Evolutionary conservation across 305 asterid species (phyloP).

Genomic region (Fraxinus dipetala): DNA sequence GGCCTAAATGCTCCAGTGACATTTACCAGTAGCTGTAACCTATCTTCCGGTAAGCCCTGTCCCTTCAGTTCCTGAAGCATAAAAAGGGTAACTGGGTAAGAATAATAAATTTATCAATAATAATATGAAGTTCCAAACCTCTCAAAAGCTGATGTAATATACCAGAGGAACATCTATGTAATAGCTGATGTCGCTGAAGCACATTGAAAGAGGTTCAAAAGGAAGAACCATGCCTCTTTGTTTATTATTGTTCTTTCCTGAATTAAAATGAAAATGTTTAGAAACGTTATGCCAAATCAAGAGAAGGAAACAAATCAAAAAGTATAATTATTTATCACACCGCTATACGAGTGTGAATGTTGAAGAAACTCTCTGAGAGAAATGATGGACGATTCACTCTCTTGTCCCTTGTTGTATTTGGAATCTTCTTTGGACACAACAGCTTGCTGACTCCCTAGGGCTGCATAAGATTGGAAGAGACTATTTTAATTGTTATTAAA

Average conservation of each 20-base stretch:
- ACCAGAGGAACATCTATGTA: slow-evolving; percentile 70
- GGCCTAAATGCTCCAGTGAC: slow-evolving; percentile 83
- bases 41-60: slow-evolving; percentile 53
- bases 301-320: slow-evolving; percentile 12
- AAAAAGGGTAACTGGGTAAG: neutral
- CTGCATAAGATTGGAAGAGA: slow-evolving; percentile 34
- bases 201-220: slow-evolving; percentile 70
- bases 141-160: slow-evolving; percentile 19
- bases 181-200: slow-evolving; percentile 60
- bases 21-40: slow-evolving; percentile 53
- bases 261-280: slow-evolving; percentile 23
- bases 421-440: slow-evolving; percentile 35
- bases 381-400: slow-evolving; percentile 34
- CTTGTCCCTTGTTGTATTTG: slow-evolving; percentile 36
- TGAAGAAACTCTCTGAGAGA: slow-evolving; percentile 56
- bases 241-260: slow-evolving; percentile 47
- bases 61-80: slow-evolving; percentile 64
- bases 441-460: slow-evolving; percentile 61
- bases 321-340: slow-evolving; percentile 31
- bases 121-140: slow-evolving; percentile 5
- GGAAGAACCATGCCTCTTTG: slow-evolving; percentile 81
- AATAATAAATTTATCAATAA: slow-evolving; percentile 19
- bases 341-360: slow-evolving; percentile 60
- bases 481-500: neutral
- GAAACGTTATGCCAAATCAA: slow-evolving; percentile 13